Conservation (phyloP, 1,139 yeast species). For the Schwanniomyces etchellsii region DNA sequence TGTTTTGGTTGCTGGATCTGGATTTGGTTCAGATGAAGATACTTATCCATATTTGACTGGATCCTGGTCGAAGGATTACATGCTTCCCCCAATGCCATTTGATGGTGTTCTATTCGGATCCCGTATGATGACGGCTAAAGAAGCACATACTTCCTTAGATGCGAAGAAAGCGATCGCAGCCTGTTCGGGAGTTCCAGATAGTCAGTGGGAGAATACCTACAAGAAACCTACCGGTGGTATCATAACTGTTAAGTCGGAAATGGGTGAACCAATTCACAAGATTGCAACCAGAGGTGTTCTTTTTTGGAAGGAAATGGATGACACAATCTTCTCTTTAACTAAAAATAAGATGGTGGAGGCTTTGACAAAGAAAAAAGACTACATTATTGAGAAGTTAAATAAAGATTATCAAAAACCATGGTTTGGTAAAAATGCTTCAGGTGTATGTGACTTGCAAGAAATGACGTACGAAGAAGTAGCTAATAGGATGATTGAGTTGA, state of each 20-base stretch:
- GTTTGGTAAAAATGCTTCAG: slow-evolving; percentile 76
- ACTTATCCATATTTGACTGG: slow-evolving; percentile 97
- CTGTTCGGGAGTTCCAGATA: slow-evolving; percentile 85
- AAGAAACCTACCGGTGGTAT: slow-evolving; percentile 96
- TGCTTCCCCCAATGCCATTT: slow-evolving; percentile 97
- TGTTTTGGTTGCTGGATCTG: slow-evolving; percentile 92
- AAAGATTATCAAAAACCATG: slow-evolving; percentile 97
- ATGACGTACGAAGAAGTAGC: slow-evolving; percentile 96
- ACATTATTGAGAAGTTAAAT: slow-evolving; percentile 78
- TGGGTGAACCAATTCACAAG: slow-evolving; percentile 99
- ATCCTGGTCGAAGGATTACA: slow-evolving; percentile 79
- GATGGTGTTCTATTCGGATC: slow-evolving; percentile 97
- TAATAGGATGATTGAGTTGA: slow-evolving; percentile 77
- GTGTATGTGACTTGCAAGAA: slow-evolving; percentile 87
- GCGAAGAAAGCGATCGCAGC: slow-evolving; percentile 90
- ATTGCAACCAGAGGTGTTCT: slow-evolving; percentile 97
- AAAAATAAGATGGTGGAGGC: slow-evolving; percentile 84
- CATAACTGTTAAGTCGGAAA: slow-evolving; percentile 91
- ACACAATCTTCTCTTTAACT: slow-evolving; percentile 85
- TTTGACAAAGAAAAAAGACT: slow-evolving; percentile 75
- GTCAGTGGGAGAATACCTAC: slow-evolving; percentile 90
- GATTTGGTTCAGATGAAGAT: slow-evolving; percentile 95
- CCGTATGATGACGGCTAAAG: slow-evolving; percentile 96
- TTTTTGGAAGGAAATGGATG: slow-evolving; percentile 96
- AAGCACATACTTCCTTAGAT: slow-evolving; percentile 87